Base-by-base conservation (phyloP, 2,329 filamentous ascomycete species). In the Diaporthe helianthi region DNA sequence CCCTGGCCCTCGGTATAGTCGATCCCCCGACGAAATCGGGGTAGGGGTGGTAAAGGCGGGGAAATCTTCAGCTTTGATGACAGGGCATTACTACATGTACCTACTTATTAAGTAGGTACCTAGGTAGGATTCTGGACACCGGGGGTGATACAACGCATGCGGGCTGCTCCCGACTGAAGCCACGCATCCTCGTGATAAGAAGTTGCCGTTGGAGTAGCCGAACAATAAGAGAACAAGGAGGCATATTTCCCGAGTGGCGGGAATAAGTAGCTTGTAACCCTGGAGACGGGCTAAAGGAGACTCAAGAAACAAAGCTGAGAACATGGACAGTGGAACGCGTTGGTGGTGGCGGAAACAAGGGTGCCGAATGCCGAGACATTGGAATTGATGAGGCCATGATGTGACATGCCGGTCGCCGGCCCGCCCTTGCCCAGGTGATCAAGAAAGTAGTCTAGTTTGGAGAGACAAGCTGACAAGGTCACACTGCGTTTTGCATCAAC, bases 1-100 rank as follows among this genome's bases (percentile, higher is more conserved):
- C 31, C 29, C 29, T 38, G 3, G 24, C 31, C 2, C 17, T 8
- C 26, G 55, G 26, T 19, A 22, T 17, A 24, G 10, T 12, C 38
- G 41, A 4, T 13, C 13, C 53, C 47, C 38, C 51, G 29, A 8
- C 4, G 15, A 31, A 13, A 60, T 47, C 13, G 15, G 10, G 26
- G 26, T n/a, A 61, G 24, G 41, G 58, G 29, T 33, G 41, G 19
- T 29, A n/a, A 31, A 31, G 51, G 60, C 51, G 41, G 67, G 61
- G 51, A 41, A 44, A 26, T 19, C 19, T 31, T 49, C 47, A 69
- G 60, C 24, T 58, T 38, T 44, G 17, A 58, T 58, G 41, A 26
- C 19, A n/a, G n/a, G n/a, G n/a, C n/a, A n/a, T n/a, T n/a, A n/a
- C n/a, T n/a, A n/a, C n/a, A n/a, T n/a, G n/a, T n/a, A n/a, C n/a